Evolutionary conservation across 768 basidiomycete genomes (phyloP).

Genomic region (Podaxis pistillaris): DNA sequence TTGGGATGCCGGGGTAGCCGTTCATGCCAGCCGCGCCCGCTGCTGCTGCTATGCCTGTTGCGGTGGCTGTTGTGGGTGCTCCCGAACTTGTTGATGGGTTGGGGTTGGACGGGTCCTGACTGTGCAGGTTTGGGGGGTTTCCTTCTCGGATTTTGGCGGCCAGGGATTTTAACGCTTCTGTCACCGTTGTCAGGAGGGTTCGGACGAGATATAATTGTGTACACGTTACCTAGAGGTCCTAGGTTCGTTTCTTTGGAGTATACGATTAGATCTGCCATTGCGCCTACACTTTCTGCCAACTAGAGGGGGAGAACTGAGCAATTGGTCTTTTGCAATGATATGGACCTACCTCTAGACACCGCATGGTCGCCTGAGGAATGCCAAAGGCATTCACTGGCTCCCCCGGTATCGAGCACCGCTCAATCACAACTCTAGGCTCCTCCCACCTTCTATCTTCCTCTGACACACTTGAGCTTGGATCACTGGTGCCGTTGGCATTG

Average conservation of each 20-base stretch:
- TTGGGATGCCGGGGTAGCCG: background rate
- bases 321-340: background rate
- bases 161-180: constrained; percentile 42
- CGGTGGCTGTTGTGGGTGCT: constrained; percentile 15
- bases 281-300: constrained; percentile 80
- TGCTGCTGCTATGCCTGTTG: constrained; percentile 10
- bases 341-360: constrained; percentile 71
- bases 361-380: constrained; percentile 86
- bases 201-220: too few relatives aligned
- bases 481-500: constrained; percentile 12
- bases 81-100: background rate
- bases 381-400: constrained; percentile 89
- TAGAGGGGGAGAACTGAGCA: constrained; percentile 23
- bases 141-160: constrained; percentile 38
- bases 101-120: constrained; percentile 7
- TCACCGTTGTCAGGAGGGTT: constrained; percentile 1
- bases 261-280: constrained; percentile 76
- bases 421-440: constrained; percentile 60
- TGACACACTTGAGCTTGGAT: background rate
- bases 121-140: constrained; percentile 24
- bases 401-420: constrained; percentile 65
- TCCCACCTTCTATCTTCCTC: constrained; percentile 66
- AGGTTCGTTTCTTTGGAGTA: constrained; percentile 53
- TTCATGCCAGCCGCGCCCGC: constrained; percentile 1
- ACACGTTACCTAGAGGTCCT: constrained; percentile 65